These are phyloP conservation scores for Ganoderma resinaceum DNA, from an alignment of 1,284 basidiomycete genomes.

Conservation along the genomic window DNA sequence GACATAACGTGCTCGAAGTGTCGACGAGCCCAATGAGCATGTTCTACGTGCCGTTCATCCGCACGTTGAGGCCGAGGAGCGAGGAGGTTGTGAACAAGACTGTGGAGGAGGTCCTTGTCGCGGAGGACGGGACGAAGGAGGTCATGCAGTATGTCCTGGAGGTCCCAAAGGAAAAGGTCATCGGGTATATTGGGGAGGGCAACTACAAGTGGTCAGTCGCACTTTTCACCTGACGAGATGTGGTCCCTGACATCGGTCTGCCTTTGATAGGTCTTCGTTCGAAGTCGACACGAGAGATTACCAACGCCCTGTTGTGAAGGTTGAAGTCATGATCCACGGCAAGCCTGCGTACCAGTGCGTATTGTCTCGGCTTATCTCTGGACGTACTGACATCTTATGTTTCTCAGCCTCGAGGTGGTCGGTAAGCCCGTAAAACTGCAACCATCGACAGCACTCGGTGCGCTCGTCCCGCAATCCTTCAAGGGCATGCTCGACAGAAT, in stretches of 20 bases:
- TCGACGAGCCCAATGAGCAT: conserved; percentile 75
- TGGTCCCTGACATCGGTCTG: background rate
- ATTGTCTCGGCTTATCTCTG: background rate
- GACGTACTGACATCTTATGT: background rate
- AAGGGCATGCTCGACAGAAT: conserved; percentile 61
- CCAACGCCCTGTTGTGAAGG: conserved; percentile 58
- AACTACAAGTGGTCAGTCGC: conserved; percentile 64
- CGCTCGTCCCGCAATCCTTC: conserved; percentile 56
- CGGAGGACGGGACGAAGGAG: conserved; percentile 31
- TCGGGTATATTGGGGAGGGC: conserved; percentile 70
- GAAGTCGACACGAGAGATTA: conserved; percentile 76
- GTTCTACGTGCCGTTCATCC: conserved; percentile 71
- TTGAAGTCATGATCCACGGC: conserved; percentile 74
- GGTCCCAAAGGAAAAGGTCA: conserved; percentile 66
- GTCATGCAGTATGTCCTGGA: conserved; percentile 37
- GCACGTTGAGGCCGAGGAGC: conserved; percentile 56
- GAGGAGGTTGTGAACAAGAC: conserved; percentile 48
- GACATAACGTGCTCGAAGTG: conserved; percentile 55
- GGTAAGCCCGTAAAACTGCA: conserved; percentile 57
- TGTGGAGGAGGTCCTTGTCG: conserved; percentile 33
- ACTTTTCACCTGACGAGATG: background rate
- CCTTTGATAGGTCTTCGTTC: conserved; percentile 63
- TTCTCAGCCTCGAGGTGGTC: conserved; percentile 50
- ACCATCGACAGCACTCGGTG: conserved; percentile 53
- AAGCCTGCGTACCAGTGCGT: conserved; percentile 63